These are phyloP conservation scores for Sporobolomyces pararoseus DNA, from an alignment of 768 basidiomycete genomes.

Conservation along the genomic window DNA sequence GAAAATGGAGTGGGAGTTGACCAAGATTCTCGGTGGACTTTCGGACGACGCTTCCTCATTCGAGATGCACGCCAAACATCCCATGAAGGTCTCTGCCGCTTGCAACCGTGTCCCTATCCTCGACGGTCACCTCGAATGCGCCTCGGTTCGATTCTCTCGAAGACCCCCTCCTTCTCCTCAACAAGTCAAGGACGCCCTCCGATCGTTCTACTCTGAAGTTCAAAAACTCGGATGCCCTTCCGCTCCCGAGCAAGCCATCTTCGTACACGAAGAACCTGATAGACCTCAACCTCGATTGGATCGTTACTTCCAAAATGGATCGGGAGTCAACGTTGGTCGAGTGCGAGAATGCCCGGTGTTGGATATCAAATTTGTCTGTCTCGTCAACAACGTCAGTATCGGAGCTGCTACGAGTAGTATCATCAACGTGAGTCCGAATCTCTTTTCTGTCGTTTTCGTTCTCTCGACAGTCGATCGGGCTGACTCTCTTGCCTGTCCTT, in stretches of 20 bases:
- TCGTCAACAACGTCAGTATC: conserved; percentile 89
- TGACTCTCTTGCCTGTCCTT: neutral
- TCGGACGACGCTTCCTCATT: conserved; percentile 60
- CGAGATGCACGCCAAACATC: conserved; percentile 75
- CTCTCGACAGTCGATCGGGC: neutral
- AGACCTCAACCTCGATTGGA: conserved; percentile 92
- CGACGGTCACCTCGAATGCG: conserved; percentile 88
- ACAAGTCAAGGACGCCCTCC: conserved; percentile 77
- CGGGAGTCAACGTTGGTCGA: conserved; percentile 84
- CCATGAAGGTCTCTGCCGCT: conserved; percentile 82
- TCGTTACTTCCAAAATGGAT: conserved; percentile 80
- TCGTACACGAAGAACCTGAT: conserved; percentile 88
- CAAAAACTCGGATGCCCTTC: conserved; percentile 73
- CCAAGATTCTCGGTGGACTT: conserved; percentile 90
- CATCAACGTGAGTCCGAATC: conserved; percentile 62
- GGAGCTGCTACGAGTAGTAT: conserved; percentile 96
- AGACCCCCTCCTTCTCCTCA: conserved; percentile 79
- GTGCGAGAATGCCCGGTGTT: conserved; percentile 85
- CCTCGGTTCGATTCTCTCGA: conserved; percentile 75
- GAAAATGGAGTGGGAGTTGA: conserved; percentile 98
- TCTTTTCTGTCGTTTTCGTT: neutral
- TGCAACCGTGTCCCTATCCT: conserved; percentile 95
- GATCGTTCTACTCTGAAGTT: conserved; percentile 68
- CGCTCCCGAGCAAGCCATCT: conserved; percentile 76
- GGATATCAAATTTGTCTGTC: conserved; percentile 90